Base-by-base conservation (phyloP, 2,329 filamentous ascomycete genomes). In the Talaromyces sp. region DNA sequence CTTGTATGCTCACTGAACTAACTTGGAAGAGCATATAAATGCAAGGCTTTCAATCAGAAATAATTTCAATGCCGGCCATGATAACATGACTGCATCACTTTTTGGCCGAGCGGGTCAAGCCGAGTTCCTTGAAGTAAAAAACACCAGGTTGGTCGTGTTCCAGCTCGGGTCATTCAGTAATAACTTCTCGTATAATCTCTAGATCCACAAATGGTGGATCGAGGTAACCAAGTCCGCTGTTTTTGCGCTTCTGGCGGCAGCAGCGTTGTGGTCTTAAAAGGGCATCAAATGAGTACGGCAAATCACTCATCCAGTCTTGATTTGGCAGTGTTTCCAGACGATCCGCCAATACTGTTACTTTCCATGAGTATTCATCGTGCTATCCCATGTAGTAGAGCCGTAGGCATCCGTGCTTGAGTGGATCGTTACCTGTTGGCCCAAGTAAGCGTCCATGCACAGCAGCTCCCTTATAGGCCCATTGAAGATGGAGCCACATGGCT, bases 401-500 rank as follows among this genome's bases (percentile, higher is more conserved):
- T 22, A 50, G 43, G 47, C 10, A 14, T 27, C 33, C 41, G 35
- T 24, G 22, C 13, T 6, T 50, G 43, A 31, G 45, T 61, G 59
- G 45, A 39, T 49, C 19, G 14, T 39, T 37, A 31, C 13, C 43
- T 50, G 60, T n/a, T 41, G 27, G 33, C 37, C 27, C 35, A 41
- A 43, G 35, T 35, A 11, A 35, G n/a, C 9, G 33, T 37, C 33
- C 31, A 56, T 39, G 52, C n/a, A 22, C 33, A 24, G 33, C 33
- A 56, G 52, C 9, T 56, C 33, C 52, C 33, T 62, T 37, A 54
- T 41, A 54, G 47, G 60, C 3, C 47, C 47, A 43, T 31, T 41
- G 37, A 22, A 54, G 19, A 10, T 16, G 49, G 16, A 54, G 49
- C 47, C 35, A 54, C 60, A 62, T 62, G 60, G 60, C 47, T 39